Conservation (phyloP, 306 rosid genomes). For the Cicer cuneatum region DNA sequence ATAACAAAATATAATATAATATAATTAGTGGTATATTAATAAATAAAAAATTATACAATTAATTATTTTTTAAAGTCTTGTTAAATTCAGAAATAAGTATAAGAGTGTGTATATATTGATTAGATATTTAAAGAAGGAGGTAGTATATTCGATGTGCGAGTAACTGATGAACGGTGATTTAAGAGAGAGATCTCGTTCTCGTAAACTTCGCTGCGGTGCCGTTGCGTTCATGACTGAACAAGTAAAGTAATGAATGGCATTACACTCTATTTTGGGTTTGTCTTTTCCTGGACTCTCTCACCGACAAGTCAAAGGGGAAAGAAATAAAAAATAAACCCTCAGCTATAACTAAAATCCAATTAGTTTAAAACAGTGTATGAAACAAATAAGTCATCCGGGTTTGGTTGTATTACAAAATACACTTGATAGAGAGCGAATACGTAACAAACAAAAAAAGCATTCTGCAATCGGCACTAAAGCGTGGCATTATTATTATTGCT, state of each 20-base stretch:
- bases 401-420: not conserved
- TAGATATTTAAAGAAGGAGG: too few species aligned
- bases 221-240: conserved; percentile 22
- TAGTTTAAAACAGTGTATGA: not conserved
- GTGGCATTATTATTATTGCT: too few species aligned
- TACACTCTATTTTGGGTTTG: not conserved
- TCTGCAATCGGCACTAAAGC: too few species aligned
- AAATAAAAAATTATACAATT: too few species aligned
- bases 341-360: not conserved
- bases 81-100: too few species aligned
- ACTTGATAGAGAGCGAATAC: too few species aligned
- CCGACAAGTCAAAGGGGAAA: not conserved
- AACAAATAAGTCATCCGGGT: conserved; percentile 19
- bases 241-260: not conserved
- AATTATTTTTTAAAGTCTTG: fast-evolving
- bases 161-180: not conserved
- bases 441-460: too few species aligned
- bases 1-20: too few species aligned
- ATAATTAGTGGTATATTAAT: too few species aligned
- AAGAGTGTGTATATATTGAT: too few species aligned
- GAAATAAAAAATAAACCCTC: not conserved
- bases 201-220: conserved; percentile 40
- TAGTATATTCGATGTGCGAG: too few species aligned
- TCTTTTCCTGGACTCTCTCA: not conserved
- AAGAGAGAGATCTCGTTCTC: not conserved